phyloP scores from a whole-genome alignment of 2,329 filamentous ascomycete species.

The Fusarium dlaminii region DNA sequence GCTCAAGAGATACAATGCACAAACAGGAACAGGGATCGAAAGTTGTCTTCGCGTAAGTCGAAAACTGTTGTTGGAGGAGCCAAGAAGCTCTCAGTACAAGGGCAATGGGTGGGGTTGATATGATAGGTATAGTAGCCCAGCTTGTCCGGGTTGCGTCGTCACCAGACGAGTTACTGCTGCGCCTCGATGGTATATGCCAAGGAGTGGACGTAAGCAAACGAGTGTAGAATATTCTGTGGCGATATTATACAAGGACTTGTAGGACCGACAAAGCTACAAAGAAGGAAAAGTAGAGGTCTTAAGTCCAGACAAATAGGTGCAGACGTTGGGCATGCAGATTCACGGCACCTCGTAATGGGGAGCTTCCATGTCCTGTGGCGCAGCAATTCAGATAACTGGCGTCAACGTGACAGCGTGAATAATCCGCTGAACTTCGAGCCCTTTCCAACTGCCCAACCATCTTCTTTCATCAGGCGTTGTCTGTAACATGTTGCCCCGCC shows the following conservation, averaged over 20 bases:
- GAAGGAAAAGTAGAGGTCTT: background rate
- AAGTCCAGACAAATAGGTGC: background rate
- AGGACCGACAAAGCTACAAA: conserved; percentile 7
- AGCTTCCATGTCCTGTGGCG: conserved; percentile 25
- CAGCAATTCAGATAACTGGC: conserved; percentile 1
- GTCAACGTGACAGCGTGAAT: conserved; percentile 1
- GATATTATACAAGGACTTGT: conserved; percentile 2
- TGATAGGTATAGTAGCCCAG: conserved; percentile 16
- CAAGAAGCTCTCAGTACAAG: conserved; percentile 29
- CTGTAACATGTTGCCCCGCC: conserved; percentile 19
- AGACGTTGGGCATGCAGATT: conserved; percentile 8
- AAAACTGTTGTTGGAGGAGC: conserved; percentile 23
- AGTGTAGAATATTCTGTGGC: background rate
- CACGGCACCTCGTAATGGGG: background rate
- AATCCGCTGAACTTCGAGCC: background rate
- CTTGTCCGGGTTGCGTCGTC: conserved; percentile 30
- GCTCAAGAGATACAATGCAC: background rate
- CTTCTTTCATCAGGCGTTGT: background rate
- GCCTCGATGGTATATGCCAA: conserved; percentile 28
- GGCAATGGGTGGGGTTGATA: conserved; percentile 32
- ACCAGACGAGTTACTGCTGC: conserved; percentile 30
- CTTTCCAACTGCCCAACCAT: conserved; percentile 24
- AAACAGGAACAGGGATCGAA: background rate
- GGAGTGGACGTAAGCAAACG: conserved; percentile 5
- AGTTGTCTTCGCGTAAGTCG: background rate